A percentile compares a stretch with the other conserved stretches of the same genome.
These are phyloP conservation scores for Stylonectria norvegica DNA, from an alignment of 2,329 filamentous ascomycete species.

Conservation along the genomic window DNA sequence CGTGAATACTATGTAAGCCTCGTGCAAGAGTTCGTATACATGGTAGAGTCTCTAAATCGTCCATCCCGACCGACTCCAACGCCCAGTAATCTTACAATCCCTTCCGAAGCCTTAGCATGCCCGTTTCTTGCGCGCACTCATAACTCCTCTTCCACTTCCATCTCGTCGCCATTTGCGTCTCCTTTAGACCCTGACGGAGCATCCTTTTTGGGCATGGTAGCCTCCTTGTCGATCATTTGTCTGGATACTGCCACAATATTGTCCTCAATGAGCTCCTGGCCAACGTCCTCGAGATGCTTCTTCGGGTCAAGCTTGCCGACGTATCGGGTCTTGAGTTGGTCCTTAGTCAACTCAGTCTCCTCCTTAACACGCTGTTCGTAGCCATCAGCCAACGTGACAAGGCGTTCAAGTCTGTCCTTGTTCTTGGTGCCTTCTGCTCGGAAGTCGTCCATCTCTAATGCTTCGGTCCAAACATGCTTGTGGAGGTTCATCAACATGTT, in stretches of 20 bases:
- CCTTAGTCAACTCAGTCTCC: conserved; percentile 94
- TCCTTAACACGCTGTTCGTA: conserved; percentile 99
- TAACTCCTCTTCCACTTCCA: conserved; percentile 67
- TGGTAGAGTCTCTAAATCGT: conserved; percentile 26
- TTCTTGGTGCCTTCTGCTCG: conserved; percentile 78
- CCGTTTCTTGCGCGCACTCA: conserved; percentile 22
- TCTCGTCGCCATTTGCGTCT: conserved; percentile 54
- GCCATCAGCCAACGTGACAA: conserved; percentile 86
- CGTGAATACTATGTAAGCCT: conserved; percentile 22
- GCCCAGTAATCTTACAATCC: conserved; percentile 33
- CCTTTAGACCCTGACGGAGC: conserved; percentile 44
- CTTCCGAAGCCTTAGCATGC: conserved; percentile 20
- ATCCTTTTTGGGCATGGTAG: conserved; percentile 78
- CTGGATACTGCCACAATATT: conserved; percentile 98
- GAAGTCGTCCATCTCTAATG: conserved; percentile 96
- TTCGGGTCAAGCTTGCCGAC: conserved; percentile 98
- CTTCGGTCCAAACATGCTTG: conserved; percentile 99
- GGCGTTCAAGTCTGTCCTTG: conserved; percentile 79
- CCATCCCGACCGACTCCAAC: conserved; percentile 28
- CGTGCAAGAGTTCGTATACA: conserved; percentile 23
- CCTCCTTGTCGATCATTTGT: conserved; percentile 99
- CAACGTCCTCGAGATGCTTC: conserved; percentile 97
- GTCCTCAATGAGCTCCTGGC: conserved; percentile 95
- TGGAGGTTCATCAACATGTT: conserved; percentile 99
- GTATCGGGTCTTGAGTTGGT: conserved; percentile 97